phyloP scores from a whole-genome alignment of 2,329 filamentous ascomycete genomes.

The Furcasterigmium sp. region DNA sequence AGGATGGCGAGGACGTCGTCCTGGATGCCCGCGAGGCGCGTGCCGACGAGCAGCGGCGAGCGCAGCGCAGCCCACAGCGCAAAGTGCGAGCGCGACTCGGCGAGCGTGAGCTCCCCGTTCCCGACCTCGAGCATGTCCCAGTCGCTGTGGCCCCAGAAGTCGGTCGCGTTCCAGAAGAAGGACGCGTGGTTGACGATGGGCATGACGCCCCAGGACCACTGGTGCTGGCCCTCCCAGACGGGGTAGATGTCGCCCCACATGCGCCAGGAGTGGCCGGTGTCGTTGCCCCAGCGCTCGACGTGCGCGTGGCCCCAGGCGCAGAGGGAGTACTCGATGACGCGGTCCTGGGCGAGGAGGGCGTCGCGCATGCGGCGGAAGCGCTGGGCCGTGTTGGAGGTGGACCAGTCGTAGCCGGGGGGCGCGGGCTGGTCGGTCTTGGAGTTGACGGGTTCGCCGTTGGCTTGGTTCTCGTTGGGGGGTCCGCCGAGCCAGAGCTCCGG shows the following conservation, averaged over 20 bases:
- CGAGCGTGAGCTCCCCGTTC: slow-evolving; percentile 37
- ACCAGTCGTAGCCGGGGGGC: slow-evolving; percentile 44
- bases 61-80: slow-evolving; percentile 47
- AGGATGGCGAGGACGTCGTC: slow-evolving; percentile 32
- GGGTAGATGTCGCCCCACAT: slow-evolving; percentile 37
- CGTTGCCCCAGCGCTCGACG: slow-evolving; percentile 44
- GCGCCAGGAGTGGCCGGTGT: slow-evolving; percentile 40
- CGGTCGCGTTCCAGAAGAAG: slow-evolving; percentile 34
- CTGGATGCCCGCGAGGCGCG: slow-evolving; percentile 28
- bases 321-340: slow-evolving; percentile 44
- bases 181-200: slow-evolving; percentile 43
- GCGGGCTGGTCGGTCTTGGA: slow-evolving; percentile 28
- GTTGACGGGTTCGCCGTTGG: slow-evolving; percentile 16
- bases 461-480: slow-evolving; percentile 20
- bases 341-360: slow-evolving; percentile 36
- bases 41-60: slow-evolving; percentile 43
- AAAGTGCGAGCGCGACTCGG: slow-evolving; percentile 44
- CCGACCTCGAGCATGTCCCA: slow-evolving; percentile 47
- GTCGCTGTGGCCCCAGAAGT: slow-evolving; percentile 46
- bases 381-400: slow-evolving; percentile 36
- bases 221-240: slow-evolving; percentile 23
- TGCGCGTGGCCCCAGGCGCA: slow-evolving; percentile 49
- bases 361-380: slow-evolving; percentile 48
- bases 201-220: slow-evolving; percentile 19
- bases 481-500: slow-evolving; percentile 18